phyloP scores from a whole-genome alignment of 306 rosid species.

The Echinosophora koreensis region DNA sequence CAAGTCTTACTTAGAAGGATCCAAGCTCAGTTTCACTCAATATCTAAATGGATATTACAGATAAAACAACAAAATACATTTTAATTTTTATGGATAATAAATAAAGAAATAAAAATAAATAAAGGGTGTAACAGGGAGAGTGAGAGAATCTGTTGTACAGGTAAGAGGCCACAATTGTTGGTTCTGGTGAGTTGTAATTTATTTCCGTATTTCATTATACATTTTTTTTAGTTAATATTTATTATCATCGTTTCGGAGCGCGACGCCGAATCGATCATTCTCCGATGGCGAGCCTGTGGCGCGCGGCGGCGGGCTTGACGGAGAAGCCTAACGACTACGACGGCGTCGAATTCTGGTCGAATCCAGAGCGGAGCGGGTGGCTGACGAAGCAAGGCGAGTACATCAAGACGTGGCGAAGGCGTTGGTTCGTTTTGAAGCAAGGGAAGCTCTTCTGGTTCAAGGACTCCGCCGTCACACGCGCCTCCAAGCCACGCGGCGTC shows the following conservation, averaged over 20 bases:
- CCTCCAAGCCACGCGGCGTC: slow-evolving; percentile 51
- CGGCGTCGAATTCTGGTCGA: slow-evolving; percentile 52
- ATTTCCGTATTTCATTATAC: neutral
- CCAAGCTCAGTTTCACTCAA: too few relatives aligned
- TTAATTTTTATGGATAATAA: too few relatives aligned
- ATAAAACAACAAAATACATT: too few relatives aligned
- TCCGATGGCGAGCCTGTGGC: slow-evolving; percentile 54
- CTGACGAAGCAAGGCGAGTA: slow-evolving; percentile 55
- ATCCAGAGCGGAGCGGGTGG: slow-evolving; percentile 53
- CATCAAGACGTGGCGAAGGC: slow-evolving; percentile 59
- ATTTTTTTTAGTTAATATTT: neutral
- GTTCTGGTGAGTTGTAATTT: neutral
- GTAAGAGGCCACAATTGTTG: neutral
- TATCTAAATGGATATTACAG: too few relatives aligned
- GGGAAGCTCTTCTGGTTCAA: slow-evolving; percentile 60
- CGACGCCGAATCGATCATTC: neutral
- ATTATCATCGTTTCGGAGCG: neutral
- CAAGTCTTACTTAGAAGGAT: too few relatives aligned
- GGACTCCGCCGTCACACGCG: slow-evolving; percentile 49
- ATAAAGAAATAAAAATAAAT: too few relatives aligned
- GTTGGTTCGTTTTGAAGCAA: slow-evolving; percentile 56
- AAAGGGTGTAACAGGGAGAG: neutral
- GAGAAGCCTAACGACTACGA: slow-evolving; percentile 35
- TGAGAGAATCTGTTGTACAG: neutral
- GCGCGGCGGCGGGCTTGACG: slow-evolving; percentile 38